Evolutionary conservation across 2,329 filamentous ascomycete genomes (phyloP), one percentile per base, ranked within the genome.

Genomic region (Elsinoe ampelina): DNA sequence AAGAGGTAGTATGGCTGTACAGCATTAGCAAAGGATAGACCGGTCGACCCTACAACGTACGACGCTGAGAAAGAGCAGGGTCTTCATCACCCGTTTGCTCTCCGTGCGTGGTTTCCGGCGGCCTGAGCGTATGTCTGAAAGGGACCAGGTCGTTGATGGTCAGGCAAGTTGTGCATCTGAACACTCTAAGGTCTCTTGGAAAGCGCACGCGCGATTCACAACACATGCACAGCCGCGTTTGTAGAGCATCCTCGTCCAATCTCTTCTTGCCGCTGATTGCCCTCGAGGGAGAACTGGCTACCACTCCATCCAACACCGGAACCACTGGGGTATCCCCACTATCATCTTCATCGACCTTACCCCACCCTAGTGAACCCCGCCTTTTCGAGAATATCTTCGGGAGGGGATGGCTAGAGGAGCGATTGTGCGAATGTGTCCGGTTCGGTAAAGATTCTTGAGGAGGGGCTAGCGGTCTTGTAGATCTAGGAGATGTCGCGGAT

Each of bases 391-490:
- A 88, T 32, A 90, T 71, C 15, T 82, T 84, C 6, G 87, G 85
- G 61, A 92, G 86, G 10, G 88, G 87, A 65, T 92, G 85, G 76
- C 88, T 93, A 74, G 86, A 81, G 57, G 88, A 91, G 56, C 87
- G 82, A 32, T 60, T 64, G 58, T 71, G 68, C 10, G 57, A 48
- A 60, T 67, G 66, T 59, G 62, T 48, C 20, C 54, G 54, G 22
- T 26, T 41, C 38, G 42, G 30, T 47, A 43, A 42, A 55, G 55
- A 39, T 39, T 56, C 51, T 62, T 42, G 54, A 57, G 17, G 58
- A 34, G 19, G 47, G 42, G 41, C 58, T 10, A 39, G 38, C 5
- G 48, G 26, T 39, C 19, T 52, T 12, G 10, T 52, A 7, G 32
- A 52, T 57, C 47, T 60, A 58, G 11, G 60, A 55, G 58, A 54